These are phyloP conservation scores for Borovskyia barvae DNA, from an alignment of 208 protist species.

Conservation along the genomic window DNA sequence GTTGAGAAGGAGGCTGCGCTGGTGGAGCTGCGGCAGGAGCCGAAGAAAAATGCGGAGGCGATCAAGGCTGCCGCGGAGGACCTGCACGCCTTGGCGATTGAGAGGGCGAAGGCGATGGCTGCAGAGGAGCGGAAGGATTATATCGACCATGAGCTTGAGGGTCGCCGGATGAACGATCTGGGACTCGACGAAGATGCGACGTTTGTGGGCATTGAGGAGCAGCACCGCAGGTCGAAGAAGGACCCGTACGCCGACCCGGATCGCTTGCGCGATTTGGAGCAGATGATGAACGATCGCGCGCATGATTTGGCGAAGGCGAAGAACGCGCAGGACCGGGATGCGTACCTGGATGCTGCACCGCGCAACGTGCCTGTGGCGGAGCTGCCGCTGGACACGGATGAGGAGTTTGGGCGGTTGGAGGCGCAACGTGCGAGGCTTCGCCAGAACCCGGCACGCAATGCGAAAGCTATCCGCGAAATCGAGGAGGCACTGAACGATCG, in stretches of 20 bases:
- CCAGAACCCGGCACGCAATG: conserved; percentile 50
- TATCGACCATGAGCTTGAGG: conserved; percentile 67
- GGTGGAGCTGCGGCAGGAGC: conserved; percentile 39
- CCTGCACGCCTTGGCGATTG: conserved; percentile 43
- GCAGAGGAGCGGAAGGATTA: conserved; percentile 58
- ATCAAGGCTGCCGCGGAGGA: conserved; percentile 38
- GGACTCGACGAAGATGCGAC: conserved; percentile 57
- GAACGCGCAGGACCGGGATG: conserved; percentile 55
- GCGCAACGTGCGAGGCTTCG: conserved; percentile 56
- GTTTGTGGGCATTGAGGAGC: conserved; percentile 64
- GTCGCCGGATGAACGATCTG: conserved; percentile 46
- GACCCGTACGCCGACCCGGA: conserved; percentile 64
- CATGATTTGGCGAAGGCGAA: conserved; percentile 58
- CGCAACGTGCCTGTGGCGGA: conserved; percentile 54
- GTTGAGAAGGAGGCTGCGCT: conserved; percentile 51
- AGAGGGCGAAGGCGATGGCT: conserved; percentile 57
- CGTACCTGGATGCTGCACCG: conserved; percentile 40
- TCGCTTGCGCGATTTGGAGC: conserved; percentile 49
- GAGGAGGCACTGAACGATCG: conserved; percentile 65
- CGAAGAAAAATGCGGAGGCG: conserved; percentile 38
- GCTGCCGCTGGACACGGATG: conserved; percentile 76
- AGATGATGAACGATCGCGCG: conserved; percentile 72
- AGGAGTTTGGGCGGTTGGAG: conserved; percentile 60
- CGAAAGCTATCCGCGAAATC: conserved; percentile 38
- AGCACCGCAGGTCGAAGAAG: conserved; percentile 52